Conservation (phyloP, 2,329 filamentous ascomycete species). For the Fusarium siculi region DNA sequence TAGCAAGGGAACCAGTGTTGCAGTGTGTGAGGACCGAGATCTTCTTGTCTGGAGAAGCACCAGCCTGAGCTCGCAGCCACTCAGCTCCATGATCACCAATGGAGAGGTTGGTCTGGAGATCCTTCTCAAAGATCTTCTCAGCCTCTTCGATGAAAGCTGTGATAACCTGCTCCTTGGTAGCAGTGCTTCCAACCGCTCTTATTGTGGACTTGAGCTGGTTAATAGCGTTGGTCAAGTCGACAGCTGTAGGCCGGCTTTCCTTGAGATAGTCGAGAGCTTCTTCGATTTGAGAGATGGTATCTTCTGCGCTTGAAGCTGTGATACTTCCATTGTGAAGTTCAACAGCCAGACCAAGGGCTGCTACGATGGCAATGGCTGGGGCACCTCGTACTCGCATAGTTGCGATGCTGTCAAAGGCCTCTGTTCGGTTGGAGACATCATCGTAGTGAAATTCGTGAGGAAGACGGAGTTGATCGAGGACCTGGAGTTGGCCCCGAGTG, state of each 20-base stretch:
- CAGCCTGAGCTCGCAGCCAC: conserved; percentile 77
- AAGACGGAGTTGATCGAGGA: conserved; percentile 85
- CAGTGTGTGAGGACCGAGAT: conserved; percentile 95
- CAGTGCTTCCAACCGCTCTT: conserved; percentile 57
- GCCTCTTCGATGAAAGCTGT: conserved; percentile 80
- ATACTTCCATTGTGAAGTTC: conserved; percentile 72
- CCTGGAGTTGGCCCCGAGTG: conserved; percentile 74
- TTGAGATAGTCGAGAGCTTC: conserved; percentile 86
- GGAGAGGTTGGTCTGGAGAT: conserved; percentile 85
- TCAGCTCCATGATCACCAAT: conserved; percentile 86
- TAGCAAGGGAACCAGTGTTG: conserved; percentile 96
- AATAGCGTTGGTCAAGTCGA: conserved; percentile 93
- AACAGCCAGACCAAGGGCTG: conserved; percentile 86
- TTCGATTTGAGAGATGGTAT: conserved; percentile 77
- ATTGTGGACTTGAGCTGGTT: conserved; percentile 77
- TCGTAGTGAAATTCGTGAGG: conserved; percentile 86
- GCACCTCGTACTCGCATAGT: conserved; percentile 83
- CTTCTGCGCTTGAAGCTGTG: conserved; percentile 58
- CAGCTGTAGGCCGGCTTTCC: conserved; percentile 90
- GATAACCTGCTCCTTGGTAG: conserved; percentile 64
- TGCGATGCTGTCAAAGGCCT: conserved; percentile 85
- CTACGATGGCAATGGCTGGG: conserved; percentile 98
- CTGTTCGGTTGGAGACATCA: conserved; percentile 72
- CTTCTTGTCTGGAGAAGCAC: conserved; percentile 57
- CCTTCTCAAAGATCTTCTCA: conserved; percentile 86